Base-by-base conservation (phyloP, 768 basidiomycete species). In the Favolaschia claudopus region DNA sequence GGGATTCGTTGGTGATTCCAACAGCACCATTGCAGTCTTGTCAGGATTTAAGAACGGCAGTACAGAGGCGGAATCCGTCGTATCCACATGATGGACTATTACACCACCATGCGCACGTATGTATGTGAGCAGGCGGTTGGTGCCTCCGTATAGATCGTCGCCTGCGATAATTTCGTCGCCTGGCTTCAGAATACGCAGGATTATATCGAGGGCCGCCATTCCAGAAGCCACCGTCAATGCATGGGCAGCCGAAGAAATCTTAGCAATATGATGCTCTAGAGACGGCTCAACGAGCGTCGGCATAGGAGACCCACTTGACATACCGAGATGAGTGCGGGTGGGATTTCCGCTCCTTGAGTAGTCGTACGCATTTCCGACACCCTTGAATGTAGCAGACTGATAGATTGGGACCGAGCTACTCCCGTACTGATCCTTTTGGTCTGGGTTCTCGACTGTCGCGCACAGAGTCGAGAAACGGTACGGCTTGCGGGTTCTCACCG, bases 321-420 rank as follows among this genome's bases (percentile, higher is more conserved):
- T 60, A 97, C 96, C 93, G 57, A 99, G 85, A 75, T 97, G 95
- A 47, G 88, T 95, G 72, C 97, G 82, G 8, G 97, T 99, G 3
- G 97, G 97, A 74, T 99, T 99, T 28, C 97, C 97, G 69, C 93
- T 95, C 59, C 97, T 83, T 13, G 92, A 84, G 76, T 99, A 99
- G 76, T 99, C 96, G 70, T 95, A 99, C 67, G 89, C 85, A 48
- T 91, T 92, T 17, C 82, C 83, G 38, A 96, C 78, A 42, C 96
- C 97, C 78, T 99, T 99, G 86, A 99, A 99, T 0, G 97, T 99
- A 8, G 97, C 87, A 1, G 95, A 91, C 77, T 99, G 97, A 76
- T 99, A 99, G 75, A 99, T 99, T 20, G 97, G 97, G 1, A 98
- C 94, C 7, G 91, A 91, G 66, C 92, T 94, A 58, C 93, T 89